Evolutionary conservation across 305 asterid species (phyloP), one percentile per base, ranked within the genome.

Genomic region (Plantago coronopus): DNA sequence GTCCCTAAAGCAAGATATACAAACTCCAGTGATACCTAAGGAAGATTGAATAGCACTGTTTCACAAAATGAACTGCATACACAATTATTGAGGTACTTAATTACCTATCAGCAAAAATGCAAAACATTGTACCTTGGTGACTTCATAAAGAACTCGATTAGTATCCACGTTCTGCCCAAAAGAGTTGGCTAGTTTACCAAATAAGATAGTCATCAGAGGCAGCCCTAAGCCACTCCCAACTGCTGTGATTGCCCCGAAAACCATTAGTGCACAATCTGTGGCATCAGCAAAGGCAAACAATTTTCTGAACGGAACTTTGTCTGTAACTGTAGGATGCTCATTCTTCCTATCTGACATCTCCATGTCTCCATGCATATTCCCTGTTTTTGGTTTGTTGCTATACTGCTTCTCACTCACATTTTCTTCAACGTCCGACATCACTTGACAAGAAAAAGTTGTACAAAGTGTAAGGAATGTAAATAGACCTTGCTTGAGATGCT

Each of bases 1-100:
- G 86, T 59, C 12, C 94, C 96, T 66, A 88, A 20, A 27, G 94
- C 94, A 69, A 88, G 83, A 75, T 71, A 85, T 1, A 81, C 65
- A 61, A 80, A 85, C 71, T 83, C 69, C 7, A 88, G 54, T 7
- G 94, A 76, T 20, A 83, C 94, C 96, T 88, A 65, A 22, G 74
- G 5, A 50, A 10, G 5, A 9, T 31, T 7, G 9, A 31, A 31
- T 17, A 20, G 56, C 7, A 50, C 15, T 21, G 34, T 17, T 10
- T 17, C 34, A 21, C 23, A 48, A 56, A 56, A n/a, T 53, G n/a
- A 10, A 34, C 38, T 31, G 9, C 38, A 27, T 7, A 38, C 6
- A 10, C n/a, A 53, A n/a, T 45, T 20, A 22, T 3, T 45, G 18
- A 49, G 20, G 7, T 2, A 38, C 4, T 16, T n/a, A n/a, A n/a